Percentiles rank a stretch among this genome's conserved stretches.
Conservation (phyloP, 2,329 filamentous ascomycete genomes). For the Pseudocercospora vitis region DNA sequence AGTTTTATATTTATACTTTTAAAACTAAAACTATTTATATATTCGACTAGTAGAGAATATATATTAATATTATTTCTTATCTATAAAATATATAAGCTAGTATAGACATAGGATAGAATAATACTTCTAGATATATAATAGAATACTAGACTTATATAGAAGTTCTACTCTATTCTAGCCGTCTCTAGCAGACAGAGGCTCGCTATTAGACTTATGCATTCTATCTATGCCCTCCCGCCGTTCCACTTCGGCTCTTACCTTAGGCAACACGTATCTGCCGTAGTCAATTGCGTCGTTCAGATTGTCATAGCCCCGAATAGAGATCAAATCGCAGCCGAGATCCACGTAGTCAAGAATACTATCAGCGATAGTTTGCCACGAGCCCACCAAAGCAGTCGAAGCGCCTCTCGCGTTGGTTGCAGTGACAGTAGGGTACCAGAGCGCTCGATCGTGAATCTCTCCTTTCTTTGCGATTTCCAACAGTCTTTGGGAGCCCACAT, state of each 20-base stretch:
- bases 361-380: slow-evolving; percentile 53
- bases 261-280: slow-evolving; percentile 56
- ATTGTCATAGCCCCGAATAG: slow-evolving; percentile 63
- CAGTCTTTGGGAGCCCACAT: slow-evolving; percentile 59
- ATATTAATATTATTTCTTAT: too few relatives aligned
- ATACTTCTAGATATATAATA: too few relatives aligned
- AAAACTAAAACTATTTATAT: too few relatives aligned
- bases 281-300: slow-evolving; percentile 62
- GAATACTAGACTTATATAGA: too few relatives aligned
- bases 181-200: slow-evolving; percentile 1
- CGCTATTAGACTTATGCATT: neutral
- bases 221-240: slow-evolving; percentile 25
- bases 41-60: too few relatives aligned
- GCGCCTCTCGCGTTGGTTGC: slow-evolving; percentile 61
- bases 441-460: slow-evolving; percentile 60
- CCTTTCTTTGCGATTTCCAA: slow-evolving; percentile 58
- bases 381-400: slow-evolving; percentile 60
- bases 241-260: slow-evolving; percentile 45
- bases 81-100: too few relatives aligned
- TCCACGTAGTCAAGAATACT: slow-evolving; percentile 60
- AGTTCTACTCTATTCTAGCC: too few relatives aligned
- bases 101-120: too few relatives aligned
- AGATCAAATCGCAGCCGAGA: slow-evolving; percentile 58
- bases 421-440: slow-evolving; percentile 65
- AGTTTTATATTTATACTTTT: too few relatives aligned